phyloP scores from a whole-genome alignment of 176 grass and related monocot genomes.

The Metroxylon sagu region DNA sequence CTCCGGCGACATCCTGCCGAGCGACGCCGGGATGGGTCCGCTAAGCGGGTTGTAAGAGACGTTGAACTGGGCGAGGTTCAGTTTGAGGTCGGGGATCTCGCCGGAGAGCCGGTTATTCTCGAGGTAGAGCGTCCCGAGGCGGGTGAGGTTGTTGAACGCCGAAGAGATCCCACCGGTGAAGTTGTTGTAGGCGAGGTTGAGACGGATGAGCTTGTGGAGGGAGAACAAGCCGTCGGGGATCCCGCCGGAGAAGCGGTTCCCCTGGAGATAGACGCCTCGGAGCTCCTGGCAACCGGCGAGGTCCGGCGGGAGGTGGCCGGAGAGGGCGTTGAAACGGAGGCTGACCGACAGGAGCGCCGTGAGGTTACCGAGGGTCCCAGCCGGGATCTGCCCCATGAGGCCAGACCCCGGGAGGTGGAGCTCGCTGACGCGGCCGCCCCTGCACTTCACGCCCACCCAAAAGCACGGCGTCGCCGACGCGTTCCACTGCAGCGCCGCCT shows the following conservation, averaged over 20 bases:
- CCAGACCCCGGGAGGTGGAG: constrained; percentile 2
- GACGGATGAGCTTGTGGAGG: not conserved
- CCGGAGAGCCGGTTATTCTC: constrained; percentile 45
- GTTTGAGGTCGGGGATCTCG: constrained; percentile 28
- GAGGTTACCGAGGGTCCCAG: constrained; percentile 16
- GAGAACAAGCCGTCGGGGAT: not conserved
- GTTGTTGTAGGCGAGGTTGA: constrained; percentile 15
- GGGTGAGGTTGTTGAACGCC: constrained; percentile 34
- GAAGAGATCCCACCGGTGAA: constrained; percentile 14
- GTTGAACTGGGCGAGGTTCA: constrained; percentile 27
- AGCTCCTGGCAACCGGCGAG: constrained; percentile 3
- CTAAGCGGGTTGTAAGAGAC: constrained; percentile 75
- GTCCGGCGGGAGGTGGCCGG: constrained; percentile 1
- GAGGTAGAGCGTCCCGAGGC: constrained; percentile 40
- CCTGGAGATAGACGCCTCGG: not conserved
- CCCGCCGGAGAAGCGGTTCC: constrained; percentile 9
- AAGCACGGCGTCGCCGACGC: not conserved
- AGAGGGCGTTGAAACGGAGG: constrained; percentile 17
- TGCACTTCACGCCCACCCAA: constrained; percentile 6
- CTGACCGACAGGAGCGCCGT: not conserved
- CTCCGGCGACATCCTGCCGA: constrained; percentile 26
- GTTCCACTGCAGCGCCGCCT: not conserved
- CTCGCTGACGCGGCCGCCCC: not conserved
- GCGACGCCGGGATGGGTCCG: constrained; percentile 33
- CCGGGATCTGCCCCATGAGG: constrained; percentile 6